These are phyloP conservation scores for Podospora fimiseda DNA, from an alignment of 495 filamentous ascomycete genomes.

Conservation along the genomic window DNA sequence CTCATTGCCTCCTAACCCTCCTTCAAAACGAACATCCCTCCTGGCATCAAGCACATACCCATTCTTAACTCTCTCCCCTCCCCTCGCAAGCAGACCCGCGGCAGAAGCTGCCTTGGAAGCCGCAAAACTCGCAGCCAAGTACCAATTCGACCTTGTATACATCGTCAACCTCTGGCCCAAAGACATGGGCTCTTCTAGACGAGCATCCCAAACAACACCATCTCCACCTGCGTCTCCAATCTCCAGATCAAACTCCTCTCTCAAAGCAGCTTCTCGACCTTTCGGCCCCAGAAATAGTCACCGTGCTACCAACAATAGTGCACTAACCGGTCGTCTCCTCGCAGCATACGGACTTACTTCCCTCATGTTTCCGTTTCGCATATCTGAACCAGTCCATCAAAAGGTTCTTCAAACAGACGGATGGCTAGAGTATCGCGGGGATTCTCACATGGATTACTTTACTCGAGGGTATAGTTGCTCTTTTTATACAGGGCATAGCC, in stretches of 20 bases:
- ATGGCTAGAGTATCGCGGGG: conserved; percentile 37
- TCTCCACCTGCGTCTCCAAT: conserved; percentile 8
- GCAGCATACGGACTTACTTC: conserved; percentile 34
- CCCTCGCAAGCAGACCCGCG: conserved; percentile 24
- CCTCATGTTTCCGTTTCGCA: conserved; percentile 33
- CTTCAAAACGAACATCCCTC: not conserved
- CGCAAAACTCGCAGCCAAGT: conserved; percentile 33
- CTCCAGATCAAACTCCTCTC: not conserved
- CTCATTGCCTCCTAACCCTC: conserved; percentile 15
- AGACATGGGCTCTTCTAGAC: conserved; percentile 14
- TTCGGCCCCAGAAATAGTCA: too few species aligned
- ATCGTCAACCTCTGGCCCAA: conserved; percentile 40
- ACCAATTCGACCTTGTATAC: conserved; percentile 39
- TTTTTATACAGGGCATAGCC: conserved; percentile 30
- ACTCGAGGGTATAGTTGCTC: conserved; percentile 35
- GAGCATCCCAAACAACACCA: not conserved
- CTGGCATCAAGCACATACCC: not conserved
- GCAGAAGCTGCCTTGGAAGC: conserved; percentile 35
- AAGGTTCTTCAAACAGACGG: conserved; percentile 30
- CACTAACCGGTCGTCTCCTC: conserved; percentile 33
- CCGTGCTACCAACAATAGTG: too few species aligned
- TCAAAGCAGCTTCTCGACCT: not conserved
- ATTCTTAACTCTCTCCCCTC: conserved; percentile 24
- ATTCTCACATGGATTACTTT: conserved; percentile 25
- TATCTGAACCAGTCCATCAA: conserved; percentile 30